A percentile compares a stretch with the other conserved stretches of the same genome.
phyloP scores from a whole-genome alignment of 2,329 filamentous ascomycete species.

The Fusarium buharicum region DNA sequence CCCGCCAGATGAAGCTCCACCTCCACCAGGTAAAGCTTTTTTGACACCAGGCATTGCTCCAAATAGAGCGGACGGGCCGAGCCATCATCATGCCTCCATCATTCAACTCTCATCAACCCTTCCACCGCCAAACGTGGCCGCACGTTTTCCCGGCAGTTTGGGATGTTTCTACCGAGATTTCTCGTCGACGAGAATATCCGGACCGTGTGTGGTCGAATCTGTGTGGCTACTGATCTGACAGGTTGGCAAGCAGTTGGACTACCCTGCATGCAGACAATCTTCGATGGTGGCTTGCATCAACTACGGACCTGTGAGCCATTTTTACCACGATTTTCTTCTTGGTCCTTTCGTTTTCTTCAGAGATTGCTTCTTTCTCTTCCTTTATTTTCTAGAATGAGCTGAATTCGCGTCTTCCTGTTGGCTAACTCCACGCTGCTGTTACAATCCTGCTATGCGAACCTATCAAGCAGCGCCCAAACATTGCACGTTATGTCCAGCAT shows the following conservation, averaged over 20 bases:
- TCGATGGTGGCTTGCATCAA: conserved; percentile 39
- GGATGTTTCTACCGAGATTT: conserved; percentile 9
- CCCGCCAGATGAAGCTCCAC: conserved; percentile 8
- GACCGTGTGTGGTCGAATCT: conserved; percentile 1
- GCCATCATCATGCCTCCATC: conserved; percentile 30
- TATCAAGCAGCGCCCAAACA: conserved; percentile 7
- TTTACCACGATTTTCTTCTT: conserved; percentile 16
- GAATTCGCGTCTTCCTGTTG: conserved; percentile 3
- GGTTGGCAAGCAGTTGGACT: not conserved
- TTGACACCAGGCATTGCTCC: conserved; percentile 15
- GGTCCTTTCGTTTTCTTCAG: not conserved
- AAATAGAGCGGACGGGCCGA: conserved; percentile 27
- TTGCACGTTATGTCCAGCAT: conserved; percentile 8
- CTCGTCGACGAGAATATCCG: conserved; percentile 12
- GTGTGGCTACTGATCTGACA: conserved; percentile 5
- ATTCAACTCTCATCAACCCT: conserved; percentile 12
- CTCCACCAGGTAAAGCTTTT: conserved; percentile 4
- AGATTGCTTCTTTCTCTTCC: conserved; percentile 10
- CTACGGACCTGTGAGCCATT: conserved; percentile 38
- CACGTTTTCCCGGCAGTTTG: conserved; percentile 24
- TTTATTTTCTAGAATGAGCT: conserved; percentile 13
- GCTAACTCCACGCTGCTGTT: not conserved
- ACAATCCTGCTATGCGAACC: conserved; percentile 19
- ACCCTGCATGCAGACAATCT: conserved; percentile 27
- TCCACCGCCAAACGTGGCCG: conserved; percentile 40